Evolutionary conservation across 257 asterid genomes (phyloP), one percentile per base, ranked within the genome.

Genomic region (Ballota nigra): DNA sequence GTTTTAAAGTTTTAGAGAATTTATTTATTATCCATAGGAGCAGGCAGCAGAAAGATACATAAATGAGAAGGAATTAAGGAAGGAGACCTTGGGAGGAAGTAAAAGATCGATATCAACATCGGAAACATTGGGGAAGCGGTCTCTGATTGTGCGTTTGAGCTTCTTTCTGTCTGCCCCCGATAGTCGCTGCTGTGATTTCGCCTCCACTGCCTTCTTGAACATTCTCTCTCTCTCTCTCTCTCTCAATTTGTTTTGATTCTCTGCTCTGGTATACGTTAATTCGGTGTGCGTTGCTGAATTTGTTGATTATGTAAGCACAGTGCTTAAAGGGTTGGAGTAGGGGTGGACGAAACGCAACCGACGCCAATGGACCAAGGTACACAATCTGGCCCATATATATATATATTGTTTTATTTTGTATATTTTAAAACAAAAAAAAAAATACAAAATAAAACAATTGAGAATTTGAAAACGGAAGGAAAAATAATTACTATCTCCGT

Each of bases 111-210:
- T 66, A 77, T 87, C 76, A 36, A 83, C 79, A 78, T 94, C 98
- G 49, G 96, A 85, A 49, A 85, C 88, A 71, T 73, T 81, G n/a
- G 89, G 85, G 33, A 91, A 91, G 29, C 95, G 90, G 23, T 85
- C 95, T 75, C 71, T 85, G 76, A 89, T 71, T 6, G 92, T 51
- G 67, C 98, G 96, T 68, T 87, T 88, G 47, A 94, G 84, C 76
- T 91, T 91, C 88, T 94, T 94, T 0, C 98, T 94, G 89, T 91
- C 96, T 16, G 96, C 98, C 15, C 98, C 98, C 0, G 97, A 94
- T 18, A 94, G 80, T 12, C 96, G 88, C 90, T 94, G 98, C 29
- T 86, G 98, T 11, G 98, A 86, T 82, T 89, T 94, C 62, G 79
- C 97, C 61, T 89, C 97, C 60, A 74, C 87, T 18, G 88, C 84